Evolutionary conservation across 2,329 filamentous ascomycete genomes (phyloP).

Genomic region (Stenocarpella maydis): DNA sequence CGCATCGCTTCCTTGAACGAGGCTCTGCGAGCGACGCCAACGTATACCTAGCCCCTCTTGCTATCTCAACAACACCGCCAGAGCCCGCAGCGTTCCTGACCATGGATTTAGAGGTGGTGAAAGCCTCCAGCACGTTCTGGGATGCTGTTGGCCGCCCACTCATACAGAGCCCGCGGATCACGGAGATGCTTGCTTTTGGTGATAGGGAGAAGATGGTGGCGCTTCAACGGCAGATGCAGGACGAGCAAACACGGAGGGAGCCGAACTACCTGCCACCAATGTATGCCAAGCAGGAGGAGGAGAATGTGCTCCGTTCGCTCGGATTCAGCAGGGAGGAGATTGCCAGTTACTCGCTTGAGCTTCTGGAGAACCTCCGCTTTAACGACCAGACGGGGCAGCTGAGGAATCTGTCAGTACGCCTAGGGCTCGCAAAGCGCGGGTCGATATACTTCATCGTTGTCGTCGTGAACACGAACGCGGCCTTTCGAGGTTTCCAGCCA

Average conservation of each 20-base stretch:
- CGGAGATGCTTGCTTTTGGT: conserved; percentile 59
- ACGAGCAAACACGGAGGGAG: conserved; percentile 65
- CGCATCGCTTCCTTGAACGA: conserved; percentile 60
- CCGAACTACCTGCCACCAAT: conserved; percentile 72
- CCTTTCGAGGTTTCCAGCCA: conserved; percentile 50
- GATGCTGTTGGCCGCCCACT: conserved; percentile 61
- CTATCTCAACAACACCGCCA: conserved; percentile 50
- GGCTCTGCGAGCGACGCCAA: conserved; percentile 58
- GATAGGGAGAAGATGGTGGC: conserved; percentile 62
- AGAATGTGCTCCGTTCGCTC: conserved; percentile 62
- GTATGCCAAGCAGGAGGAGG: conserved; percentile 61
- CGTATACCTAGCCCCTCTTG: conserved; percentile 55
- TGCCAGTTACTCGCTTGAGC: conserved; percentile 59
- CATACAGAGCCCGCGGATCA: conserved; percentile 58
- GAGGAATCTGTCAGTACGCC: conserved; percentile 57
- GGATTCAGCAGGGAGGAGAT: conserved; percentile 63
- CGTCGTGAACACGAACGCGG: conserved; percentile 49
- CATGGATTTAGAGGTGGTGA: conserved; percentile 65
- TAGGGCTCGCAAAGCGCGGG: conserved; percentile 67
- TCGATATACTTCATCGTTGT: conserved; percentile 70
- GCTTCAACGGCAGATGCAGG: conserved; percentile 61
- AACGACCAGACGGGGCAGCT: conserved; percentile 59
- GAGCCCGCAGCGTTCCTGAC: conserved; percentile 68
- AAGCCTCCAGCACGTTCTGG: conserved; percentile 62
- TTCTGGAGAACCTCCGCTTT: conserved; percentile 65